phyloP scores from a whole-genome alignment of 495 filamentous ascomycete species.

The Talaromyces thailandensis region DNA sequence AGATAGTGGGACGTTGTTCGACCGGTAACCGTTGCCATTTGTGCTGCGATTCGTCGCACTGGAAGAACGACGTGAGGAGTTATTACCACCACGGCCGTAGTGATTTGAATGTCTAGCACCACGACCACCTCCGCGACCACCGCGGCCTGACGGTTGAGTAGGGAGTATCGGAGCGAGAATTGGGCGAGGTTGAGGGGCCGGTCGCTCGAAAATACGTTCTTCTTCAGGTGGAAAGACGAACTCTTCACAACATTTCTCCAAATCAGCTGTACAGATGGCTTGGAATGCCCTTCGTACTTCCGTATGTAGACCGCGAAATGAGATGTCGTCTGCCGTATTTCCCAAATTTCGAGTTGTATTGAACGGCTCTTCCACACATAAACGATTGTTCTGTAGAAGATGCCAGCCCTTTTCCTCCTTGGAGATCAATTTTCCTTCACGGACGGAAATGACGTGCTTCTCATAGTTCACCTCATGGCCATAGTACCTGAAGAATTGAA shows the following conservation, averaged over 20 bases:
- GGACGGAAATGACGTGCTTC: constrained; percentile 73
- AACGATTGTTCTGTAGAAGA: constrained; percentile 61
- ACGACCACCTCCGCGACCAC: constrained; percentile 45
- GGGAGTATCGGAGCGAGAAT: constrained; percentile 42
- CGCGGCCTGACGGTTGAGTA: constrained; percentile 34
- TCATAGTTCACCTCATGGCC: constrained; percentile 90
- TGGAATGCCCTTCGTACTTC: constrained; percentile 86
- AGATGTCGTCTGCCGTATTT: constrained; percentile 92
- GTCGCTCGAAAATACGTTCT: constrained; percentile 66
- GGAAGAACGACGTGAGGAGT: constrained; percentile 45
- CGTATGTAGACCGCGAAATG: constrained; percentile 80
- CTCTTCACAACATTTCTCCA: constrained; percentile 73
- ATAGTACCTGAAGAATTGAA: constrained; percentile 91
- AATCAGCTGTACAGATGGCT: constrained; percentile 60
- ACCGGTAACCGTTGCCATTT: constrained; percentile 11
- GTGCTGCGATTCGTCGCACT: constrained; percentile 36
- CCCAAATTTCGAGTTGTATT: constrained; percentile 88
- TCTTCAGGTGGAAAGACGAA: constrained; percentile 82
- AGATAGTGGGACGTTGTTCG: constrained; percentile 4
- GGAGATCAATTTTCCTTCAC: constrained; percentile 71
- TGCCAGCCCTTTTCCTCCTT: constrained; percentile 86
- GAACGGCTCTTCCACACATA: constrained; percentile 97
- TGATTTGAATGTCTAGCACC: constrained; percentile 48
- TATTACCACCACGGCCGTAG: constrained; percentile 26
- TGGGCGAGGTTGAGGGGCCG: constrained; percentile 51